These are phyloP conservation scores for Gorgonomyces haynaldii DNA, from an alignment of 192 early-diverging fungal species.

Conservation along the genomic window DNA sequence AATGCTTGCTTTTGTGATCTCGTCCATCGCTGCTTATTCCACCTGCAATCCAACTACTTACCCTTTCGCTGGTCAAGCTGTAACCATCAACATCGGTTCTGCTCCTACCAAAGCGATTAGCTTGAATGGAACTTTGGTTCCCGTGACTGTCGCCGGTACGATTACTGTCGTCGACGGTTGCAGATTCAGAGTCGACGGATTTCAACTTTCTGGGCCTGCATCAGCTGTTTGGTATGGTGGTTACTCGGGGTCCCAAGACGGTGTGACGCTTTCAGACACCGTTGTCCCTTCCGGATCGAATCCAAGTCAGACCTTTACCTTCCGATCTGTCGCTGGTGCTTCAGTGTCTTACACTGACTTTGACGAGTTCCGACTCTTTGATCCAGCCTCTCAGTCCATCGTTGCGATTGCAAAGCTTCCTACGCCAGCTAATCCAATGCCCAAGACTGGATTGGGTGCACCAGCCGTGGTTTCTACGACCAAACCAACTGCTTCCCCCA, in stretches of 20 bases:
- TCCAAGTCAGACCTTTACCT: neutral
- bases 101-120: neutral
- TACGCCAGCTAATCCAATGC: too few relatives aligned
- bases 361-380: neutral
- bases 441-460: too few relatives aligned
- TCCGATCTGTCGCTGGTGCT: neutral
- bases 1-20: too few relatives aligned
- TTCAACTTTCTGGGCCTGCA: neutral
- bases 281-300: too few relatives aligned
- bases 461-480: too few relatives aligned
- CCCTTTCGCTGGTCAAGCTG: too few relatives aligned
- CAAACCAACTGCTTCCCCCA: too few relatives aligned
- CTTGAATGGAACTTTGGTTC: neutral
- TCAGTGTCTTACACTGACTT: neutral
- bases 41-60: too few relatives aligned
- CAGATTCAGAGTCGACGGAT: neutral
- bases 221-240: neutral
- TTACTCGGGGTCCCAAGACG: neutral
- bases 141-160: neutral
- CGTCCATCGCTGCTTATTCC: too few relatives aligned
- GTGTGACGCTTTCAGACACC: neutral
- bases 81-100: too few relatives aligned
- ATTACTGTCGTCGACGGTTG: neutral
- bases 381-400: too few relatives aligned
- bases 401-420: too few relatives aligned